Base-by-base conservation (phyloP, 805 yeast genomes). In the Naumovozyma baii region DNA sequence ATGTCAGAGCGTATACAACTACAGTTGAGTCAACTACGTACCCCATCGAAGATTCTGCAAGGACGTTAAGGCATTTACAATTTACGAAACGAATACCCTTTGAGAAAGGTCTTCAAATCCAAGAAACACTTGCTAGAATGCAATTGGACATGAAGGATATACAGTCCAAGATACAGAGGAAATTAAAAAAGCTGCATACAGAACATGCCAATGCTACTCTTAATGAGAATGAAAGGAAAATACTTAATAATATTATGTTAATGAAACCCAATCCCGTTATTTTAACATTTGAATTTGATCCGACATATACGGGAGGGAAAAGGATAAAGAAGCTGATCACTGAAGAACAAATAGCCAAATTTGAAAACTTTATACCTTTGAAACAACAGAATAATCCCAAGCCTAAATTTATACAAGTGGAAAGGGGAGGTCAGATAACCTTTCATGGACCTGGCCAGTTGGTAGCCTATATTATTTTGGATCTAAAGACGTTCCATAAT, bases 401-500 rank as follows among this genome's bases (percentile, higher is more conserved):
- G n/a, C 80, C 87, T 13, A 69, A 69, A 22, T 83, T 76, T 53
- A 72, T 79, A n/a, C 90, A 84, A 51, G 73, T 92, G 0, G 77
- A 77, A 39, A 68, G 99, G 45, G 99, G 99, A 13, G 99, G 99
- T 0, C 94, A 92, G 57, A 76, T 92, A 1, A 92, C 98, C 0
- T 92, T 84, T 68, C 99, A 92, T 63, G 97, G 97, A 0, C 83
- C 92, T 1, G 98, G 98, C 0, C 99, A 92, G 61, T 56, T 86
- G 30, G 95, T 88, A 2, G 76, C 85, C 4, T 92, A 90, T 54
- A 79, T 92, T 9, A 70, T 92, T 1, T 39, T 83, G 22, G 88
- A 92, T 57, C 64, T 92, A 39, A 70, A 72, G 46, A 69, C 73
- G 25, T 82, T 83, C 50, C 51, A 63, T 26, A 62, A 70, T 37